phyloP scores from a whole-genome alignment of 2,329 filamentous ascomycete species.

The Chaetomium sp. region DNA sequence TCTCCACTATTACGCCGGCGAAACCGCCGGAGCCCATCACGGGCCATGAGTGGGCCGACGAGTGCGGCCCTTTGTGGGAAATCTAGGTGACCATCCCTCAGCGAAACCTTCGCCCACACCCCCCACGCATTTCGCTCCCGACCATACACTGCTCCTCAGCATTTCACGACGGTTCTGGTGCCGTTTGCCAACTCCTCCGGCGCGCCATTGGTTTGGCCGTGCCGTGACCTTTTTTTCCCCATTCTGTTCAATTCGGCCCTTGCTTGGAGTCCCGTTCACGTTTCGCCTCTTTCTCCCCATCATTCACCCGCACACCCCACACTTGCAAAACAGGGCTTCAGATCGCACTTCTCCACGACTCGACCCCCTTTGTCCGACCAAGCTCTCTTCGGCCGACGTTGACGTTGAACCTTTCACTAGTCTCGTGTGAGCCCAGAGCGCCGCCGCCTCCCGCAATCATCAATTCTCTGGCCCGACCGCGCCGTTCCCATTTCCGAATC shows the following conservation, averaged over 20 bases:
- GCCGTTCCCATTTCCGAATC: background rate
- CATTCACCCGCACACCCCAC: slow-evolving; percentile 15
- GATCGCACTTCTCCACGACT: slow-evolving; percentile 14
- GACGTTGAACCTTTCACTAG: background rate
- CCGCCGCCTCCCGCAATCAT: background rate
- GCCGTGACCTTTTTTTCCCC: background rate
- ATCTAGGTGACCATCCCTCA: background rate
- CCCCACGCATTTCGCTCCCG: slow-evolving; percentile 1
- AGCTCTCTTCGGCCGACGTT: background rate
- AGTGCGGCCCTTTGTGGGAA: background rate
- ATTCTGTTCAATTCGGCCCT: slow-evolving; percentile 9
- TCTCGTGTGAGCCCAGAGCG: background rate
- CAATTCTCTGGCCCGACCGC: background rate
- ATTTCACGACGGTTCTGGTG: background rate
- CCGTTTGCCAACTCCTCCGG: background rate
- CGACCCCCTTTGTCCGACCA: slow-evolving; percentile 4
- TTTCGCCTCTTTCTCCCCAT: background rate
- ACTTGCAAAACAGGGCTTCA: slow-evolving; percentile 22
- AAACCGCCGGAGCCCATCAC: slow-evolving; percentile 45
- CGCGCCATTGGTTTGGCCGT: background rate
- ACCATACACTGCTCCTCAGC: background rate
- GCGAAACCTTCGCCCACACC: slow-evolving; percentile 14
- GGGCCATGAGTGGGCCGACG: slow-evolving; percentile 23
- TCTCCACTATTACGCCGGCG: slow-evolving; percentile 54
- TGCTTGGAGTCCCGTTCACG: background rate